Base-by-base conservation (phyloP, 208 protist species). In the Leishmania mexicana region DNA sequence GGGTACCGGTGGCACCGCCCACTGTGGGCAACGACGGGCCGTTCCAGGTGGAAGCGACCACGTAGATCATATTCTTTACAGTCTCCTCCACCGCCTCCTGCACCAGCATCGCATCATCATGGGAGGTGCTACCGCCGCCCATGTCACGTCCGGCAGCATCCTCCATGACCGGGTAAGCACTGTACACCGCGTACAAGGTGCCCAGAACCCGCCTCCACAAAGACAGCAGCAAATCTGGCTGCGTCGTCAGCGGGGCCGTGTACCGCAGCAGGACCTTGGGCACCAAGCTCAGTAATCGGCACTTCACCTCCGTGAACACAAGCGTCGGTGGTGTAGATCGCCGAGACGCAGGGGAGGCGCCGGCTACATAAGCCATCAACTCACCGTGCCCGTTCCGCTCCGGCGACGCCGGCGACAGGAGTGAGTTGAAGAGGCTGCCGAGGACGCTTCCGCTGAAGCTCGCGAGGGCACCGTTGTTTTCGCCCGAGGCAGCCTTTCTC, bases 11-110 rank as follows among this genome's bases (percentile, higher is more conserved):
- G 45, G 6, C 28, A 35, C 21, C 45, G n/a, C 40, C 4, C 28
- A 35, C 70, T 74, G 24, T 38, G 10, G 24, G 8, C n/a, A 45
- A 54, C 7, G 54, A 45, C 35, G 62, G 45, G 8, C 82, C 78
- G 3, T 80, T 64, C 76, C 67, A 79, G 31, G 80, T 83, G n/a
- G 88, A 67, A 31, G 84, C 78, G 51, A 92, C 78, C 28, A 97
- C 95, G 83, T 92, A 92, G 49, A 97, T 84, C 87, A 96, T 94
- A 65, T 97, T 97, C 80, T 96, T 96, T 74, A 97, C 91, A 38
- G 90, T 87, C 80, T 97, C 95, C 85, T 97, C 88, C 24, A 97
- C 91, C 21, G 92, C 93, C 86, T 96, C 93, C 58, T 88, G 86
- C 78, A 96, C 84, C 54, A 82, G 76, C 67, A 77, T 75, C 13